Evolutionary conservation across 495 filamentous ascomycete genomes (phyloP), one percentile per base, ranked within the genome.

Genomic region (Bacidia rubella): DNA sequence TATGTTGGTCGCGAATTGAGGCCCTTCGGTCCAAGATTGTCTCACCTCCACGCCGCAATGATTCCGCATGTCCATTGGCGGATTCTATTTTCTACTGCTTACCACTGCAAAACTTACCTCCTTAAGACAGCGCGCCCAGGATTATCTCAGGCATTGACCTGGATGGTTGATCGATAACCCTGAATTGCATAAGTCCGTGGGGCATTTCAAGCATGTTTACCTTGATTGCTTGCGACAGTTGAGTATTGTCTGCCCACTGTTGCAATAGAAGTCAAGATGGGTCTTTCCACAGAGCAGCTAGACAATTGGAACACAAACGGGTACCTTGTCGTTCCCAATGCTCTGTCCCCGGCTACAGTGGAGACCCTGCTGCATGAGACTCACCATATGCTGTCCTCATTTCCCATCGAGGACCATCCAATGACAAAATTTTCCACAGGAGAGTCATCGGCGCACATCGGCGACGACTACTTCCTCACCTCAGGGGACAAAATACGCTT

Each of bases 351-450:
- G 0, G 60, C 66, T 2, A 85, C 84, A 41, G 78, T 89, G 24
- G 50, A 72, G 32, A 64, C 74, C 26, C 79, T 95, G n/a, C 76
- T 97, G 5, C 57, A 60, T 47, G 83, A 90, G 68, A 90, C 87
- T 11, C 70, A 81, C 60, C 62, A 68, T 29, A 78, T 95, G 53
- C 85, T 98, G 49, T 68, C 80, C 50, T 71, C 74, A 51, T 88
- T 98, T 71, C 67, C 76, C 24, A 72, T 98, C 3, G 71, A 79
- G 25, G 74, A 79, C 21, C 92, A 98, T 69, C 92, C 92, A 0
- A 80, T 97, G 72, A 98, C 92, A 2, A 81, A 79, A 61, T 98
- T 98, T 77, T 82, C 80, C 15, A 94, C 90, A 1, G 89, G 88
- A 60, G 73, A 78, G 43, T 74, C 79, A 53, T 59, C 63, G 23